Conservation (phyloP, 2,329 filamentous ascomycete genomes). For the Tolypocladium amazonense region DNA sequence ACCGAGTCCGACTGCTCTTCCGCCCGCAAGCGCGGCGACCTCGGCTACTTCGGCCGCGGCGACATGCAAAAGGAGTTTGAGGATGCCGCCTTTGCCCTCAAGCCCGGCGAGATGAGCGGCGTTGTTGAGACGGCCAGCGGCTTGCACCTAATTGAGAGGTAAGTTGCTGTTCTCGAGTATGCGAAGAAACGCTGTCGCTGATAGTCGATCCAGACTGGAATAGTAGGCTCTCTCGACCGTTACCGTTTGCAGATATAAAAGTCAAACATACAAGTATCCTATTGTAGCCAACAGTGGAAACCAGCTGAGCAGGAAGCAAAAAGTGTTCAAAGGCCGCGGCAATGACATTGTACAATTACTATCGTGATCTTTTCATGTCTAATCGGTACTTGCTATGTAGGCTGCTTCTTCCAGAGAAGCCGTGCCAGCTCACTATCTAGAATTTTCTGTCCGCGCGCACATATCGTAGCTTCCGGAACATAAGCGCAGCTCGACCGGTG, state of each 20-base stretch:
- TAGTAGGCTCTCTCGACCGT: background rate
- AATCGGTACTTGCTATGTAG: background rate
- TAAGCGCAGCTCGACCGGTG: background rate
- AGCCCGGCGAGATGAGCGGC: slow-evolving; percentile 75
- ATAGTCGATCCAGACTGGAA: slow-evolving; percentile 1
- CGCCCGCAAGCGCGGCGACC: slow-evolving; percentile 83
- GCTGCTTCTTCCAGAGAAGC: background rate
- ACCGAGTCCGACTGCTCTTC: slow-evolving; percentile 94
- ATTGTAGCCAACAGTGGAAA: background rate
- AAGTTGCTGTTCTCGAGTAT: slow-evolving; percentile 13
- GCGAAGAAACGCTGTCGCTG: background rate
- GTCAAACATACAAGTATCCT: background rate
- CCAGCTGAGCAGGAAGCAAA: background rate
- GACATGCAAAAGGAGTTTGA: slow-evolving; percentile 99
- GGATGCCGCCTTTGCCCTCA: slow-evolving; percentile 83
- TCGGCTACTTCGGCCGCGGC: slow-evolving; percentile 87
- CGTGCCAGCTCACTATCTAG: background rate
- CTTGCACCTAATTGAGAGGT: slow-evolving; percentile 93
- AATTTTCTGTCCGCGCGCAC: background rate
- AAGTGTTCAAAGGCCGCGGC: background rate
- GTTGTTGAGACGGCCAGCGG: slow-evolving; percentile 90
- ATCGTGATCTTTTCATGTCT: background rate
- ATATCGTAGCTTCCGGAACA: background rate
- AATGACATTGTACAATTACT: background rate
- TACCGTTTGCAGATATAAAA: background rate